Evolutionary conservation across 1,284 basidiomycete species (phyloP).

Genomic region (Ganoderma sinense): DNA sequence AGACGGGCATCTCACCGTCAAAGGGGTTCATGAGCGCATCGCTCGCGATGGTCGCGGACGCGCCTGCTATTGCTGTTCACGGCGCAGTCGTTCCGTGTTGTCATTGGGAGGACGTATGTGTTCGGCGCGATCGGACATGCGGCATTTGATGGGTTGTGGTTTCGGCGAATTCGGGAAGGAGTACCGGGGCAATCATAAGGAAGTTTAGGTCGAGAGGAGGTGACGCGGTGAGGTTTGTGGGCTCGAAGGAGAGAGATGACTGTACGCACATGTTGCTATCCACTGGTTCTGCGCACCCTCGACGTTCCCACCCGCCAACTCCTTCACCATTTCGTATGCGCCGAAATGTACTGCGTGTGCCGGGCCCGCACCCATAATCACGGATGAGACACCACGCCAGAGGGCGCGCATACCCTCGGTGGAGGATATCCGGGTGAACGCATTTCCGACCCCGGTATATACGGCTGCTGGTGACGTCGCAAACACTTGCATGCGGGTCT

Average conservation of each 20-base stretch:
- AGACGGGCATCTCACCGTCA: constrained; percentile 74
- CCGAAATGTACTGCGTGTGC: constrained; percentile 99
- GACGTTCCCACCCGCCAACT: constrained; percentile 88
- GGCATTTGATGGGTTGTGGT: neutral
- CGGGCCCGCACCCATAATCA: constrained; percentile 96
- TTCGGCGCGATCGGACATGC: constrained; percentile 2
- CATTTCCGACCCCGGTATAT: constrained; percentile 90
- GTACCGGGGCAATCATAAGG: neutral
- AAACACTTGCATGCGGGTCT: constrained; percentile 99
- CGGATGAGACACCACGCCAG: constrained; percentile 98
- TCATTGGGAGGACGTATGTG: neutral
- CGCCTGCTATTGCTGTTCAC: constrained; percentile 87
- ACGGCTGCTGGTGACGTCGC: constrained; percentile 83
- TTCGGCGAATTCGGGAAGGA: neutral
- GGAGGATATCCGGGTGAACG: constrained; percentile 89
- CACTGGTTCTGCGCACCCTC: constrained; percentile 76
- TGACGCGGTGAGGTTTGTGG: neutral
- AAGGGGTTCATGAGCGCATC: constrained; percentile 99
- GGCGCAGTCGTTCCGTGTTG: neutral
- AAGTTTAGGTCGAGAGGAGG: neutral
- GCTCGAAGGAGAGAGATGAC: neutral
- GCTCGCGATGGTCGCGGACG: constrained; percentile 92
- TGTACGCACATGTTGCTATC: constrained; percentile 76
- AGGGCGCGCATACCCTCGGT: constrained; percentile 92
- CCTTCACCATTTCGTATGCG: constrained; percentile 94